Base-by-base conservation (phyloP, 164 flowering plant species). In the Umbellularia californica region DNA sequence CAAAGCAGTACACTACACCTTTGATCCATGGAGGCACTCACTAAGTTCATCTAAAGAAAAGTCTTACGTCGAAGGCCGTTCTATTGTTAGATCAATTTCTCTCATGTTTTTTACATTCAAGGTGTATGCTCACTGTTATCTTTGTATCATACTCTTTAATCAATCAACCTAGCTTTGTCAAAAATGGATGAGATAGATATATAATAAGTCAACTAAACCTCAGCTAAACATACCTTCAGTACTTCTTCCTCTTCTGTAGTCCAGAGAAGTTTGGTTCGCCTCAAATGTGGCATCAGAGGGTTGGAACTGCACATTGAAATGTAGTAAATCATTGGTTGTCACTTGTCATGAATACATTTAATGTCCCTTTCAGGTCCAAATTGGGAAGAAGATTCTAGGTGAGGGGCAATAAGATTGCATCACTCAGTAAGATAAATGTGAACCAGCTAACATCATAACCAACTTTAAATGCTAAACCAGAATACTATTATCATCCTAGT, bases 171-270 rank as follows among this genome's bases (percentile, higher is more conserved):
- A 13, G 28, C 14, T 24, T 13, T 5, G 28, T 64, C 27, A 12
- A 11, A 14, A 23, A 2, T 22, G 28, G 28, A 24, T 64, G 30
- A 64, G 67, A 14, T 24, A 64, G 28, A 64, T 23, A 13, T 25
- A 14, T 27, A 50, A 30, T 50, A 50, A 30, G 25, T 51, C 64
- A 20, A 74, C 47, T 41, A 41, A 41, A 41, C 10, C 47, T 41
- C 47, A 41, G n/a, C 24, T 28, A 77, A n/a, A 17, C 28, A 62
- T 72, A 76, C 83, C 83, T 72, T 76, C 67, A 81, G 50, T 14
- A 20, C 72, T 69, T 73, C 77, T 28, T 69, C 81, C 67, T 81
- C 83, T 50, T 81, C 79, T 27, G 66, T 20, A 15, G 77, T 76
- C 83, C 81, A 81, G 27, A 22, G 75, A 20, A 72, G 58, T 65